Evolutionary conservation across 148 eudicot species (phyloP), one percentile per base, ranked within the genome.

Genomic region (Amaranthus hypochondriacus): DNA sequence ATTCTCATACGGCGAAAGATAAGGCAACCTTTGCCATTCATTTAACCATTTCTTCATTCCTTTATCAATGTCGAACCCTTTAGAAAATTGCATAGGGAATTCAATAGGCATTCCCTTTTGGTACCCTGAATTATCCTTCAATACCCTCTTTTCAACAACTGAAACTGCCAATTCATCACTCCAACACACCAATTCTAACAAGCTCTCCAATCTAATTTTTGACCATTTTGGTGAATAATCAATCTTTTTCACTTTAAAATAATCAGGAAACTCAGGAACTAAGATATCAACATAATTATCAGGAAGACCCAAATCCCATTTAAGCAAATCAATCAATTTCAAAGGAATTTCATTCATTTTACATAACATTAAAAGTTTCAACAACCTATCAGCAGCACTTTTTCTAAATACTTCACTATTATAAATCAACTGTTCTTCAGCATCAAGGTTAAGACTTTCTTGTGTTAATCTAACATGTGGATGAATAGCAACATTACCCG

Each of bases 1-100:
- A 81, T 87, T 86, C 77, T 91, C 90, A 83, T 94, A 94, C 5
- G 98, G 98, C 2, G 97, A 91, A 69, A 90, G 44, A 68, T 89
- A 91, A 66, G 97, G 96, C 82, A 94, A 52, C 74, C 82, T 89
- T 57, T 91, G 97, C 98, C 97, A 94, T 21, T 83, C 90, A 76
- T 86, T 75, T 73, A 73, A 53, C 84, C 82, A 81, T 50, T 76
- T 81, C 78, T 75, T 78, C 73, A 84, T n/a, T 68, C 14, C 73
- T 84, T 84, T 81, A 70, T 84, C 84, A 77, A 84, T 54, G 78
- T 68, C 82, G 62, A 84, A 81, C 48, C 84, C 86, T 43, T 66
- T 72, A 5, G 86, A 78, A 68, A 65, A 84, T 43, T 50, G 68
- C 77, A 81, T 12, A 63, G 82, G 84, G 50, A 81, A 84, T n/a